Evolutionary conservation across 352 stramenopile species (phyloP), one percentile per base, ranked within the genome.

Genomic region (Stephanocyclus meneghinianus): DNA sequence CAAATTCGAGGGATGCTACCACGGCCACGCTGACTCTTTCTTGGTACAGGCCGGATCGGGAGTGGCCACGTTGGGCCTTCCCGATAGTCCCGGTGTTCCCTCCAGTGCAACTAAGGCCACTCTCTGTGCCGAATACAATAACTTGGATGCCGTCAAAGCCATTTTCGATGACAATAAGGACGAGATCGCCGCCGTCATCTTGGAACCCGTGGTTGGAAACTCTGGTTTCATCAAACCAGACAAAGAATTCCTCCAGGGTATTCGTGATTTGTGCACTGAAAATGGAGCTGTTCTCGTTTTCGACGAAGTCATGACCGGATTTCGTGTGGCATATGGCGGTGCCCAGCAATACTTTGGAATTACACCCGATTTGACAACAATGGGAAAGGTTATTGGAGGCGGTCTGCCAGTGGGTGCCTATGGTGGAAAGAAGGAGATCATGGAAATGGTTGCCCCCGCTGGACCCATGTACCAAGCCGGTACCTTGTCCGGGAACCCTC

Each of bases 1-100:
- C 80, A 96, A 96, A 85, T 96, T 96, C 84, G 92, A 96, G 74
- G 93, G 93, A 87, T 96, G 93, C 85, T 96, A 96, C 86, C 93
- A 96, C 78, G 93, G 93, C 80, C 93, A 96, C 75, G 93, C 91
- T 42, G 92, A 96, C 72, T 89, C 90, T 45, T 96, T 96, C 78
- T 85, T 96, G 40, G 93, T 96, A 15, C 90, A 96, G 85, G 93
- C 93, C 69, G 93, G 93, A 84, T 95, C 91, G 8, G 93, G 93
- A 76, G 91, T 95, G 63, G 91, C 91, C 60, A 96, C 92, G 9
- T 72, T 95, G 48, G 91, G 89, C 64, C 71, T 94, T 59, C 90
- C 90, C 30, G 92, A 96, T 80, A 95, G 89, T 74, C 91, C 91
- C 21, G 92, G 91, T 78, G 92, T 96, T 61, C 91, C 92, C 26